Base-by-base conservation (phyloP, 2,329 filamentous ascomycete species). In the Aspergillus versicolor region DNA sequence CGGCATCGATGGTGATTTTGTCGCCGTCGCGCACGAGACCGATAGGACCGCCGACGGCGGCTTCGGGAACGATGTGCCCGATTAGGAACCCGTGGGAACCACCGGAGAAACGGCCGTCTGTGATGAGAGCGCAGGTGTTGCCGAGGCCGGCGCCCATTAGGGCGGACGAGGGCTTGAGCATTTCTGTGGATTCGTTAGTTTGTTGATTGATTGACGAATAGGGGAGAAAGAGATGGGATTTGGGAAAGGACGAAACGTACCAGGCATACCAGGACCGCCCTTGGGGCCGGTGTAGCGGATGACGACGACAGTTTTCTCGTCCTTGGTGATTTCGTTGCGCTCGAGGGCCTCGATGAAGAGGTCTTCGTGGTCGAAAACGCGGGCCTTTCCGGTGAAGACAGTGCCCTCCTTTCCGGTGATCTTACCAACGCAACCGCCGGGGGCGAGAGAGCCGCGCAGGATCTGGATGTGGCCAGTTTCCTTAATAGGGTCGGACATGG, bases 81-180 rank as follows among this genome's bases (percentile, higher is more conserved):
- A 94, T 93, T 65, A 94, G 79, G 82, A 94, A 94, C 40, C 90
- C 90, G 82, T 94, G 90, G 60, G 85, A 89, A 52, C 90, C 91
- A 57, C 91, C 91, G 8, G 73, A 75, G 70, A 76, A 76, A 48
- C 74, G 72, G 22, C 88, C 88, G 66, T 91, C 88, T 1, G 88
- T 91, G 73, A 91, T 87, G 38, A 91, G 78, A 3, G 88, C 88
- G 21, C 88, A 84, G 61, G 89, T 87, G 57, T 87, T 19, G 43
- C 87, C 87, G 9, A 89, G 81, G 15, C 87, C 87, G n/a, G 86
- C 86, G 15, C 87, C 87, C 87, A 90, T 90, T 66, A 90, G 87
- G 22, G 86, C 86, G 4, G 85, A 87, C 51, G 81, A 84, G 44
- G 87, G 86, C 71, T 89, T 89, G 65, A 90, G 72, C 85, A 89